phyloP scores from a whole-genome alignment of 805 yeast species.

The Jamesozyma lodderae region DNA sequence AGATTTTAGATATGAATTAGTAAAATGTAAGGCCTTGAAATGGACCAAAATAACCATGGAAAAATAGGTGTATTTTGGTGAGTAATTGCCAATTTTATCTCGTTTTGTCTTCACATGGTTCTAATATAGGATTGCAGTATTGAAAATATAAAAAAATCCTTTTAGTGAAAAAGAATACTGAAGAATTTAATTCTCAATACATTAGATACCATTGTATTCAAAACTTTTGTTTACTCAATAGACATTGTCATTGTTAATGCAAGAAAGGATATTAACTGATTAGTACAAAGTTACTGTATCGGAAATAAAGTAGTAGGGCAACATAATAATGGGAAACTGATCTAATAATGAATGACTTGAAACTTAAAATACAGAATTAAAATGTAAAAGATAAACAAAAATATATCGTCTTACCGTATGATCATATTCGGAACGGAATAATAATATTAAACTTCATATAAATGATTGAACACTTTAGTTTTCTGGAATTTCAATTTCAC shows the following conservation, averaged over 20 bases:
- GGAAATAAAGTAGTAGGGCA: neutral
- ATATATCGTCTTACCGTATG: slow-evolving; percentile 2
- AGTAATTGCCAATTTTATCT: slow-evolving; percentile 64
- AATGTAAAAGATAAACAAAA: slow-evolving; percentile 5
- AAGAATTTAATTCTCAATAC: neutral
- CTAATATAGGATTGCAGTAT: slow-evolving; percentile 54
- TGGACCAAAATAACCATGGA: slow-evolving; percentile 53
- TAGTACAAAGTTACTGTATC: neutral
- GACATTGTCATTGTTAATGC: neutral
- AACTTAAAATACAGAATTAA: slow-evolving; percentile 3
- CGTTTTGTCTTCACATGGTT: slow-evolving; percentile 66
- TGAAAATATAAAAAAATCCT: neutral
- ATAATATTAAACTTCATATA: slow-evolving; percentile 1
- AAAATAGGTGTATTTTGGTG: slow-evolving; percentile 43
- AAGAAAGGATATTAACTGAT: neutral
- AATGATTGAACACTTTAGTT: slow-evolving; percentile 23
- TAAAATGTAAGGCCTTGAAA: slow-evolving; percentile 36
- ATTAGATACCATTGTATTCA: neutral
- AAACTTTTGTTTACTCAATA: neutral
- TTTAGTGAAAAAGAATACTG: neutral
- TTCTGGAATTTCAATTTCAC: slow-evolving; percentile 73
- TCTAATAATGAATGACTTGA: slow-evolving; percentile 3
- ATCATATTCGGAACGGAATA: neutral
- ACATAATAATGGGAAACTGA: neutral
- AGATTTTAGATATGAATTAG: neutral